A percentile compares a stretch with the other conserved stretches of the same genome.
phyloP scores from a whole-genome alignment of 495 filamentous ascomycete genomes.

The Ramalina peruviana region DNA sequence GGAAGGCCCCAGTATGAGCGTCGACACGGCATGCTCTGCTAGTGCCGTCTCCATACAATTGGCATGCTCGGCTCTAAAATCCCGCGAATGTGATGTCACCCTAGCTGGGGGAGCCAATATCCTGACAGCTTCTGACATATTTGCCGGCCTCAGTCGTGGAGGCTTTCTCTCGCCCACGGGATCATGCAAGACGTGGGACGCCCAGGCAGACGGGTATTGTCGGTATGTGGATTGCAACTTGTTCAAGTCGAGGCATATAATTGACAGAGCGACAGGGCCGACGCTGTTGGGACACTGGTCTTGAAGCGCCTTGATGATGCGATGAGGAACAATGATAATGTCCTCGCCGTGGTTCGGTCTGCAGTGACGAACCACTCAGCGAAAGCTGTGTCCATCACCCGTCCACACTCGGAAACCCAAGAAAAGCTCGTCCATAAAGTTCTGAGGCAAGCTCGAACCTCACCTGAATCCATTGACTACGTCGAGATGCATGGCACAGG shows the following conservation, averaged over 20 bases:
- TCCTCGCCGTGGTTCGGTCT: conserved; percentile 25
- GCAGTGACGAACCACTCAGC: conserved; percentile 30
- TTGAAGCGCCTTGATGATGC: conserved; percentile 34
- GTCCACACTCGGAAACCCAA: conserved; percentile 35
- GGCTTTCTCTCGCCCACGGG: conserved; percentile 31
- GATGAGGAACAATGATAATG: conserved; percentile 28
- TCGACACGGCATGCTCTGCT: conserved; percentile 27
- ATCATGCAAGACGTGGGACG: conserved; percentile 37
- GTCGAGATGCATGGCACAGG: conserved; percentile 38
- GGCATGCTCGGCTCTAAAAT: conserved; percentile 37
- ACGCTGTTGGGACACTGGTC: conserved; percentile 29
- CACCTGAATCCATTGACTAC: conserved; percentile 34
- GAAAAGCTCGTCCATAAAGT: conserved; percentile 28
- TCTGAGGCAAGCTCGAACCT: conserved; percentile 28
- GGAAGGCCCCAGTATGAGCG: conserved; percentile 48
- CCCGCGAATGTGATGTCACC: conserved; percentile 67
- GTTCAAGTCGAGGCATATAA: too few relatives aligned
- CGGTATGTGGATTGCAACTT: conserved; percentile 16
- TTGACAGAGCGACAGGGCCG: conserved; percentile 11
- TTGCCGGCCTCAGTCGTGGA: conserved; percentile 43
- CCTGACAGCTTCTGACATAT: conserved; percentile 69
- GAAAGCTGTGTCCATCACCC: conserved; percentile 30
- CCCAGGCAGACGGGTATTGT: conserved; percentile 57
- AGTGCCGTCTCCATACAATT: too few relatives aligned
- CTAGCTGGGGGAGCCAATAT: conserved; percentile 68